Evolutionary conservation across 163 green algal genomes (phyloP), one percentile per base, ranked within the genome.

Genomic region (Trebouxia gelatinosa): DNA sequence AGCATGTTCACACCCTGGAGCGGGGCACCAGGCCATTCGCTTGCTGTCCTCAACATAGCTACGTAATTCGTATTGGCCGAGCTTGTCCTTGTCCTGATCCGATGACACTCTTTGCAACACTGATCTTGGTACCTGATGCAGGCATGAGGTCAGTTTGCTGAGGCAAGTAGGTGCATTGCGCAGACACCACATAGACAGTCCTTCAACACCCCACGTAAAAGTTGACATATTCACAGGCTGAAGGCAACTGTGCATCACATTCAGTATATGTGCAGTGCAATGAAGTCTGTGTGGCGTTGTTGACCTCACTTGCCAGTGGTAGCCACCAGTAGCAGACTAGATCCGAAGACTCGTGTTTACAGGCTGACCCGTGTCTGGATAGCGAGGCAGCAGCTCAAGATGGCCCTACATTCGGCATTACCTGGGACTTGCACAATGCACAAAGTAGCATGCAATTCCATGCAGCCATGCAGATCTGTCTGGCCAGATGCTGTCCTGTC

Each of bases 41-140:
- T 77, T 75, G 83, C 95, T 97, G 78, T 97, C 90, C 46, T 99
- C 94, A 62, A 99, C 92, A 78, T 94, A 98, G 26, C 86, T 95
- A 51, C 91, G 82, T 75, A 96, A 68, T 16, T 83, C 81, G 82
- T 94, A 98, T 26, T 70, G 67, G 19, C 88, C 39, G 72, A 93
- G 97, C 71, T 89, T 91, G 9, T 32, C 46, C 50, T 78, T 57
- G 2, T 93, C 80, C 17, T 82, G 72, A 0, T 72, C 29, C 21
- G 75, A 39, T 23, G 88, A 65, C 54, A 94, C 77, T 48, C 82
- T 72, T n/a, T 81, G 37, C 6, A 97, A 75, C 3, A 98, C 48
- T 5, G 70, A 26, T 5, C 84, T 70, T 0, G 90, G 85, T 37
- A 97, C 93, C 86, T 93, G 87, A 38, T 23, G 6, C 26, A 62